Evolutionary conservation across 106 monocot genomes (phyloP).

Genomic region (Platanthera guangdongensis): DNA sequence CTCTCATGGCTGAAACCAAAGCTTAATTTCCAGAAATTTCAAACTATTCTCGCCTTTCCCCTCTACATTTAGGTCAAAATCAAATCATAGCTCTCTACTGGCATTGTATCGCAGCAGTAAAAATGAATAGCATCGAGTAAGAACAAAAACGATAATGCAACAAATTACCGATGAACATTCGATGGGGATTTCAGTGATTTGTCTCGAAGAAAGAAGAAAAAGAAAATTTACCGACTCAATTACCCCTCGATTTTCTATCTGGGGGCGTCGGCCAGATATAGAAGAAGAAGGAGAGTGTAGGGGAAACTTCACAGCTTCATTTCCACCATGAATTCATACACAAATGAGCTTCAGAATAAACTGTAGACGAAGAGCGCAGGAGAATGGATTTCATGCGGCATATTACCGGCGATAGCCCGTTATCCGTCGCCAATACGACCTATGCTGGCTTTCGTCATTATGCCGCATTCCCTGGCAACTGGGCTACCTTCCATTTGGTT

Average conservation of each 20-base stretch:
- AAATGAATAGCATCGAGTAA: background rate
- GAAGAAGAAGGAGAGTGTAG: background rate
- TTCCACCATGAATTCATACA: background rate
- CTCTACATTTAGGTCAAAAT: background rate
- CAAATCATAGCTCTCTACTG: background rate
- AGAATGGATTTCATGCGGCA: no score
- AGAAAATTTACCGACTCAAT: background rate
- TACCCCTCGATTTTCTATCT: background rate
- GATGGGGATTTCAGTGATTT: background rate
- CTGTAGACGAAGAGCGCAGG: background rate
- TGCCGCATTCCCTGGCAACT: no score
- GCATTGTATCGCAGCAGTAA: background rate
- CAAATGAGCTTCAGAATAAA: background rate
- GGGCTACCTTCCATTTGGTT: no score
- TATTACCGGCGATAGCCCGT: no score
- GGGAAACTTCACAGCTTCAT: background rate
- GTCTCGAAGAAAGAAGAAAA: no score
- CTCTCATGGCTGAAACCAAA: no score
- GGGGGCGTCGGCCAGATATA: background rate
- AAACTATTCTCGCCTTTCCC: background rate
- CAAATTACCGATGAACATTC: background rate
- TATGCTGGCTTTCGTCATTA: no score
- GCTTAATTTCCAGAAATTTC: no score
- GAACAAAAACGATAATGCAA: background rate
- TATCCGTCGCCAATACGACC: no score